Evolutionary conservation across 176 grass and related monocot species (phyloP), one percentile per base, ranked within the genome.

Genomic region (Secale cereale): DNA sequence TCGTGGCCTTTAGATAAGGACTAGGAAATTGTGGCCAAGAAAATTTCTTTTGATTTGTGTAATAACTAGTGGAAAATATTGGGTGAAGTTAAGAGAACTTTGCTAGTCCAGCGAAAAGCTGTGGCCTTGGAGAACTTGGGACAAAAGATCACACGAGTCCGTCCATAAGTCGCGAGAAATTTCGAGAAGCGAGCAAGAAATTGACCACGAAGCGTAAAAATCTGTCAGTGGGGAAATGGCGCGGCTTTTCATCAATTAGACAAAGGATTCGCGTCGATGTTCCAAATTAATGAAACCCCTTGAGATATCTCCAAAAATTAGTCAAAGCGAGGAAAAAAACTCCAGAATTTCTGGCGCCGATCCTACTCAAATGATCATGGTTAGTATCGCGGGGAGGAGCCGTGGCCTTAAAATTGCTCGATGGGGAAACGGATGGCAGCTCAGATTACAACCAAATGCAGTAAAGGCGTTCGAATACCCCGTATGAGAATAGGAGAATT

Each of bases 111-210:
- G 43, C 41, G 32, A 45, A 30, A 46, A 65, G 68, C 12, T 43
- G 75, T 87, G 88, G 66, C 17, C 39, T 33, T 45, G 25, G 13
- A 61, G 8, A 78, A 56, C 19, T 23, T 20, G 64, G 70, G 72
- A 6, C 31, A 74, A 73, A 65, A 27, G 14, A 45, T 78, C 57
- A 8, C 12, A 68, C 23, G 27, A 74, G 1, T 27, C 25, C n/a
- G 41, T 4, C 20, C 14, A 4, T n/a, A 27, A 6, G 33, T 68
- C 35, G 59, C 67, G 4, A 59, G 75, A 87, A 87, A 39, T 25
- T 75, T 83, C 75, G 28, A 79, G 72, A 86, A 82, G 73, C 3
- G 5, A 2, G 3, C 14, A 17, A 54, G 32, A 78, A 65, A 33
- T 66, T 26, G 41, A 5, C 1, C 22, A 65, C 2, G 9, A 40